Conservation (phyloP, 1,284 basidiomycete genomes). For the Amylostereum chailletii region DNA sequence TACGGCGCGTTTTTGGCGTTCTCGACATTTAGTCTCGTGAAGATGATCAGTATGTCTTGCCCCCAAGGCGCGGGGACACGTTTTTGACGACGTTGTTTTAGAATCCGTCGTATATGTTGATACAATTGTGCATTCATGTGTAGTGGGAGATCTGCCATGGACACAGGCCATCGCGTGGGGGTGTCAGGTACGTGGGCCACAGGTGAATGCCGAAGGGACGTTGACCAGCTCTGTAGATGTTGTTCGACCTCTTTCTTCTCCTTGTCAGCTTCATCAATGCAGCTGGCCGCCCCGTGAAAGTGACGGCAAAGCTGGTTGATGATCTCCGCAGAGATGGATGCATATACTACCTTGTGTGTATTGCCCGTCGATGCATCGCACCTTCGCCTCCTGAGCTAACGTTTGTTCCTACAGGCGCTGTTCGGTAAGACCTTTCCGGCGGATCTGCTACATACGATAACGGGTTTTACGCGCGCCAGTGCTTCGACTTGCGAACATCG, state of each 20-base stretch:
- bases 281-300: not conserved
- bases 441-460: not conserved
- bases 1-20: not conserved
- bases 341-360: not conserved
- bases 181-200: not conserved
- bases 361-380: not conserved
- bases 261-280: not conserved
- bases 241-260: not conserved
- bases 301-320: not conserved
- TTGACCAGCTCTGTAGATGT: not conserved
- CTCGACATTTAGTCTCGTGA: not conserved
- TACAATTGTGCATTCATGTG: not conserved
- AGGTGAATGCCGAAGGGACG: not conserved
- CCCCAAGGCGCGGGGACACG: not conserved
- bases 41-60: not conserved
- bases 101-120: not conserved
- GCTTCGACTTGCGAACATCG: not conserved
- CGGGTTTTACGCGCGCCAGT: not conserved
- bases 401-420: not conserved
- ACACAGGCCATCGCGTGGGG: not conserved
- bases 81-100: not conserved
- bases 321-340: not conserved
- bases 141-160: not conserved
- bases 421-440: not conserved
- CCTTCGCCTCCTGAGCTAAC: not conserved